Evolutionary conservation across 345 rosid genomes (phyloP).

Genomic region (Eutrema yunnanense): DNA sequence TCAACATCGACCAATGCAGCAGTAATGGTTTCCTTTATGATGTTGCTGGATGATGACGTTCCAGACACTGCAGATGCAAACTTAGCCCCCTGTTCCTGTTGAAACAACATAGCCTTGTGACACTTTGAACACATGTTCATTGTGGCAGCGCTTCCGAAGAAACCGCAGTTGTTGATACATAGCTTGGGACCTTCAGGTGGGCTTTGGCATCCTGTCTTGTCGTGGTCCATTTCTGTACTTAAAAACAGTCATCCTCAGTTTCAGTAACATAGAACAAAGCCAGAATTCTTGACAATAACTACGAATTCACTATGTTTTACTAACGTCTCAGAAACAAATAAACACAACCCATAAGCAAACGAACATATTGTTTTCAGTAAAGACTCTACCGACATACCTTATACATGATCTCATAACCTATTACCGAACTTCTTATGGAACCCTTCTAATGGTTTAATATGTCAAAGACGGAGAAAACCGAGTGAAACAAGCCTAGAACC

Average conservation of each 20-base stretch:
- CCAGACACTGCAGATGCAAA: slow-evolving; percentile 66
- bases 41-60: slow-evolving; percentile 45
- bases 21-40: slow-evolving; percentile 38
- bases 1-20: slow-evolving; percentile 40
- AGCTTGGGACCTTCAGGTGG: slow-evolving; percentile 76
- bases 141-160: slow-evolving; percentile 87
- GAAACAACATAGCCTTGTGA: slow-evolving; percentile 67
- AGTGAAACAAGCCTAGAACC: not conserved
- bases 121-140: slow-evolving; percentile 97
- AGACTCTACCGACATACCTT: not conserved
- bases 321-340: not conserved
- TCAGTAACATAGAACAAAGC: not conserved
- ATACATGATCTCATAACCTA: not conserved
- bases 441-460: not conserved
- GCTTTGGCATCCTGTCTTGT: slow-evolving; percentile 94
- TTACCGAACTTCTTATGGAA: not conserved
- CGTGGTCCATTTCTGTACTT: slow-evolving; percentile 66
- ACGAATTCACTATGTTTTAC: not conserved
- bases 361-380: not conserved
- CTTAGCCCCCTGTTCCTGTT: slow-evolving; percentile 68
- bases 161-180: slow-evolving; percentile 84
- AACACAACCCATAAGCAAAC: not conserved
- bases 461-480: not conserved
- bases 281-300: not conserved
- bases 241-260: not conserved